Base-by-base conservation (phyloP, 345 rosid species). In the Dipteronia sinensis region DNA sequence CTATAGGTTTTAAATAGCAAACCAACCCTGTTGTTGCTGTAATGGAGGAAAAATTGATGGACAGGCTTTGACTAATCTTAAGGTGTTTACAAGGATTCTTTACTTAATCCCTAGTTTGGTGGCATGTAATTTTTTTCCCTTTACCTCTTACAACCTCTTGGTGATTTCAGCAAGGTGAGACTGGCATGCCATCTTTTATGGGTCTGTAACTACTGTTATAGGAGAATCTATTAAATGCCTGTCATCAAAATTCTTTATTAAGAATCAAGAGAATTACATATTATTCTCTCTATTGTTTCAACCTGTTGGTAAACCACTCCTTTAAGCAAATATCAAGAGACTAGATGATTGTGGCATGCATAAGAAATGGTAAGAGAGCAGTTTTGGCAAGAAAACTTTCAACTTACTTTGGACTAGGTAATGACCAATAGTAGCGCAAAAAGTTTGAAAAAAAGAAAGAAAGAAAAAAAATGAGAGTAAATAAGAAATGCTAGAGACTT, bases 11-110 rank as follows among this genome's bases (percentile, higher is more conserved):
- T 44, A 27, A 40, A 40, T 77, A 62, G 25, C 55, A 56, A 75
- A 68, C 68, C 72, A 73, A 72, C 76, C 46, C 3, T 55, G 2
- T 78, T 66, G 53, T 76, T 82, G 69, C 67, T 78, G 42, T 73
- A 68, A 46, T 71, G 67, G 34, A 65, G 49, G 64, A 71, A 80
- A 74, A 74, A 22, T 74, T 69, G 65, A 59, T 46, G 62, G 59
- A 71, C 34, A 59, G 20, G 47, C 10, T 61, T 66, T 58, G 62
- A 49, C 69, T 10, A 67, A 47, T 77, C 13, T 73, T 77, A 51
- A 49, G 76, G 75, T 81, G 71, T 47, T 42, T 40, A 40, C 67
- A 75, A 56, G 65, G 27, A 23, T 51, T 68, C 31, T 53, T 71
- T 65, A 42, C 15, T 47, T 55, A 42, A 46, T 72, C 40, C 10